A percentile compares a stretch with the other conserved stretches of the same genome.
Conservation (phyloP, 2,329 filamentous ascomycete species). For the Orbilia oligospora region DNA sequence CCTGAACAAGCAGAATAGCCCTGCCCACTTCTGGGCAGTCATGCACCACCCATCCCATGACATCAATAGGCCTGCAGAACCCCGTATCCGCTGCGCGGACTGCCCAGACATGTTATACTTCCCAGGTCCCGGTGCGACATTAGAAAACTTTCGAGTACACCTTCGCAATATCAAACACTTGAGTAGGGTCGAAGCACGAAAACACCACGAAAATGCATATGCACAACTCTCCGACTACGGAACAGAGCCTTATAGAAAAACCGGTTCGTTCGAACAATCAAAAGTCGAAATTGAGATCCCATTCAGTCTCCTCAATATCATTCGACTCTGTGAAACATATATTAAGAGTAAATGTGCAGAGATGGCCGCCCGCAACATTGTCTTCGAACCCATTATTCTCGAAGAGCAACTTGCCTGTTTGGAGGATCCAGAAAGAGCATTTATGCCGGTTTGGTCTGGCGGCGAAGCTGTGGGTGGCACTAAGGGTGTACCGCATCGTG, state of each 20-base stretch:
- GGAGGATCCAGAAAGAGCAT: slow-evolving; percentile 52
- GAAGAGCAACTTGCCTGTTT: slow-evolving; percentile 52
- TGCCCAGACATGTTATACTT: slow-evolving; percentile 59
- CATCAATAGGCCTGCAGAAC: slow-evolving; percentile 23
- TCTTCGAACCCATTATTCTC: slow-evolving; percentile 55
- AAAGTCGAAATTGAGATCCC: slow-evolving; percentile 14
- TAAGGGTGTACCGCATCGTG: slow-evolving; percentile 20
- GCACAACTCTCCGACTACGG: background rate
- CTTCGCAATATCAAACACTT: slow-evolving; percentile 43
- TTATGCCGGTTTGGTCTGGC: slow-evolving; percentile 58
- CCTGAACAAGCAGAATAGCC: slow-evolving; percentile 20
- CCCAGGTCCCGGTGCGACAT: slow-evolving; percentile 34
- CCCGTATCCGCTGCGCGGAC: slow-evolving; percentile 52
- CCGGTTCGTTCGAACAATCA: background rate
- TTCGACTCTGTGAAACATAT: slow-evolving; percentile 53
- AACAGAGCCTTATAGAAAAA: background rate
- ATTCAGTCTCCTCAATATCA: slow-evolving; percentile 21
- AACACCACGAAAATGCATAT: background rate
- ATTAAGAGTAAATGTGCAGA: slow-evolving; percentile 44
- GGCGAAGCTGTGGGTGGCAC: slow-evolving; percentile 36
- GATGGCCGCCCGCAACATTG: slow-evolving; percentile 53
- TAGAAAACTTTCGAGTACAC: slow-evolving; percentile 44
- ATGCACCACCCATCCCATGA: slow-evolving; percentile 54
- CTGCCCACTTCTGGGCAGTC: slow-evolving; percentile 46
- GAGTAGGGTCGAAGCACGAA: slow-evolving; percentile 33